Evolutionary conservation across 768 basidiomycete species (phyloP).

Genomic region (Terana coerulea): DNA sequence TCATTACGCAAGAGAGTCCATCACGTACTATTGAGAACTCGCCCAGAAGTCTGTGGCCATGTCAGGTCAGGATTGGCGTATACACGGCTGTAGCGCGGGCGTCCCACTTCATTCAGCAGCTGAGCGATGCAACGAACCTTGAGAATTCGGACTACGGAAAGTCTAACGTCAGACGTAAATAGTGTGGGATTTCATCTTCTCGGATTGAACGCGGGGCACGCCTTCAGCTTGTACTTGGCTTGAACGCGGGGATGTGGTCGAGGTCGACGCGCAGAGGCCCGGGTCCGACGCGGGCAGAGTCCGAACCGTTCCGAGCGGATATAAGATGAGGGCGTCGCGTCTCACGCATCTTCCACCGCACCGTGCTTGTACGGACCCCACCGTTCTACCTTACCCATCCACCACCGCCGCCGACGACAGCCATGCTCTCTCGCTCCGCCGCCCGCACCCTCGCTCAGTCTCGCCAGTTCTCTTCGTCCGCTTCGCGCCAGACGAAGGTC

Average conservation of each 20-base stretch:
- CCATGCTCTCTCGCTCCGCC: slow-evolving; percentile 67
- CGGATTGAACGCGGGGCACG: too few relatives aligned
- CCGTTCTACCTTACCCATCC: neutral
- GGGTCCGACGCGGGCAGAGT: slow-evolving; percentile 7
- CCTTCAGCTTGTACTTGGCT: too few relatives aligned
- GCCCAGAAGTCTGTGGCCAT: slow-evolving; percentile 95
- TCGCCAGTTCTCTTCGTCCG: slow-evolving; percentile 74
- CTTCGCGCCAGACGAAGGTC: slow-evolving; percentile 76
- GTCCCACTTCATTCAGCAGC: too few relatives aligned
- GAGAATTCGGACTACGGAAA: too few relatives aligned
- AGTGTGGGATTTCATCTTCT: too few relatives aligned
- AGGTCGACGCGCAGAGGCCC: slow-evolving; percentile 5
- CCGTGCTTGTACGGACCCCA: slow-evolving; percentile 10
- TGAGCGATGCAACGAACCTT: too few relatives aligned
- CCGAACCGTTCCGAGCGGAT: slow-evolving; percentile 17
- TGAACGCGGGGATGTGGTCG: too few relatives aligned
- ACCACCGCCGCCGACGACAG: slow-evolving; percentile 14
- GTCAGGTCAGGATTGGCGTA: neutral
- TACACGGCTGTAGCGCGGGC: neutral
- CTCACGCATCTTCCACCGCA: slow-evolving; percentile 8
- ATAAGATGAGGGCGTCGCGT: slow-evolving; percentile 6
- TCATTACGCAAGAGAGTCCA: slow-evolving; percentile 10
- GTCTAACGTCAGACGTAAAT: too few relatives aligned
- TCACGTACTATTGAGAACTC: slow-evolving; percentile 79
- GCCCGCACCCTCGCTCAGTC: slow-evolving; percentile 53